Conservation (phyloP, 176 grass and related monocot species). For the Triticum dicoccoides region DNA sequence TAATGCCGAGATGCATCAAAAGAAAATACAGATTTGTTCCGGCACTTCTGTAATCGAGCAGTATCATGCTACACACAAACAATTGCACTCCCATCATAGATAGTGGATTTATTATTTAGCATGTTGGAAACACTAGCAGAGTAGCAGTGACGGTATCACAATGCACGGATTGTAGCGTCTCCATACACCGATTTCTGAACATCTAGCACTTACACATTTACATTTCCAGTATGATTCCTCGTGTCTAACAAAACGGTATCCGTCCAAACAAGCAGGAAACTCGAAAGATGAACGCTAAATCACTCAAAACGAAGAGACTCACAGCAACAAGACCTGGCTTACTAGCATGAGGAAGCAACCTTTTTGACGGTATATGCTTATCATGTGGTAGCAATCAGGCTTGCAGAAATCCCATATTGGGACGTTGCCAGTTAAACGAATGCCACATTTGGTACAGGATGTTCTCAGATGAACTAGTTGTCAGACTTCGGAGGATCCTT, state of each 20-base stretch:
- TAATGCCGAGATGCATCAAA: neutral
- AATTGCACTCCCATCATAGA: neutral
- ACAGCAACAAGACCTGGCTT: neutral
- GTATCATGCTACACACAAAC: neutral
- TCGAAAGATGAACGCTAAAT: neutral
- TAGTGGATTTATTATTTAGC: neutral
- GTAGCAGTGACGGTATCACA: neutral
- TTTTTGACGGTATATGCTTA: constrained; percentile 21
- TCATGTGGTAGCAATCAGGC: constrained; percentile 1
- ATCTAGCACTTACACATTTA: constrained; percentile 28
- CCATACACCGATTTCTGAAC: constrained; percentile 1
- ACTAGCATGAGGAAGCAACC: constrained; percentile 5
- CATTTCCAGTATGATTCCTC: constrained; percentile 16
- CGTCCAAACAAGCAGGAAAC: neutral
- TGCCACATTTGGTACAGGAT: constrained; percentile 15
- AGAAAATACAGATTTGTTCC: neutral
- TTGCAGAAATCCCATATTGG: neutral
- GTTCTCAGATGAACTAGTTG: constrained; percentile 29
- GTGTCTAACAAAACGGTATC: neutral
- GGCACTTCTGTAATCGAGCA: neutral
- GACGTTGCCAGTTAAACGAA: neutral
- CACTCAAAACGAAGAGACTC: neutral
- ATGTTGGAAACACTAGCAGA: neutral
- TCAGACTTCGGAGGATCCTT: constrained; percentile 50
- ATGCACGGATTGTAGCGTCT: neutral